Conservation (phyloP, 129 eudicot species). For the Daucus carota region DH1_v3.0 NC_030383.2:13256501-13257000, state of each 20-base stretch:
- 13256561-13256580: too few species aligned
- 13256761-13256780: conserved; percentile 35
- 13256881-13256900: conserved; percentile 11
- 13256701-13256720: conserved; percentile 29
- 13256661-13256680: background rate
- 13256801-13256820: conserved; percentile 33
- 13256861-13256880: conserved; percentile 4
- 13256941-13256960: too few species aligned
- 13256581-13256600: too few species aligned
- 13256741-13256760: conserved; percentile 36
- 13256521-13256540: too few species aligned
- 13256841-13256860: background rate
- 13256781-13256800: conserved; percentile 34
- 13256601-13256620: too few species aligned
- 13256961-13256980: too few species aligned
- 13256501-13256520: too few species aligned
- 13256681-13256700: conserved; percentile 3
- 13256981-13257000: too few species aligned
- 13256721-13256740: conserved; percentile 29
- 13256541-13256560: too few species aligned
- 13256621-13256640: background rate
- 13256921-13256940: background rate
- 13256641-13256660: background rate
- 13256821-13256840: conserved; percentile 12
- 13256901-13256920: conserved; percentile 19